Evolutionary conservation across 2,329 filamentous ascomycete genomes (phyloP).

Genomic region (Colletotrichum filicis): DNA sequence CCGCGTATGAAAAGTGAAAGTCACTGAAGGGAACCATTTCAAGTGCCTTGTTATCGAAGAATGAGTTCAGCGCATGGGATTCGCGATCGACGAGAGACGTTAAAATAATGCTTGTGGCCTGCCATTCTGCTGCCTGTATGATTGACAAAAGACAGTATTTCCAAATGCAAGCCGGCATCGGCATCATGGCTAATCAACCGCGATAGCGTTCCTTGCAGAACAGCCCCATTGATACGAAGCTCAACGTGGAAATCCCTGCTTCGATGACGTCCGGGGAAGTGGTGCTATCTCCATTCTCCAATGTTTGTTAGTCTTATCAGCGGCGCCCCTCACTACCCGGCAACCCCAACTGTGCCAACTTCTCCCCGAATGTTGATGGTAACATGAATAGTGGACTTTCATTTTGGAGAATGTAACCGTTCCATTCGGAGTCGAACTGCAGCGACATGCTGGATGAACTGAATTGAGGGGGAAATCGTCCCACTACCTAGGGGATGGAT

Average conservation of each 20-base stretch:
- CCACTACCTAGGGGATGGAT: conserved; percentile 3
- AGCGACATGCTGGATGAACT: conserved; percentile 10
- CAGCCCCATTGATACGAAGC: background rate
- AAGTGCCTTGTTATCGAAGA: too few relatives aligned
- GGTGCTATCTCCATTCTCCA: conserved; percentile 15
- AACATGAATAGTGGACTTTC: conserved; percentile 32
- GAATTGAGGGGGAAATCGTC: background rate
- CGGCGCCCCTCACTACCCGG: conserved; percentile 20
- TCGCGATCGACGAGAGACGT: background rate
- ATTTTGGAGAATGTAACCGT: conserved; percentile 29
- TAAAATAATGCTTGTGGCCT: background rate
- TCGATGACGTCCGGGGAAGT: conserved; percentile 5
- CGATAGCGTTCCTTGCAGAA: background rate
- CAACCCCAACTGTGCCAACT: conserved; percentile 1
- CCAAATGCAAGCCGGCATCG: background rate
- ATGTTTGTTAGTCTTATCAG: conserved; percentile 22
- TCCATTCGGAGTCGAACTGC: conserved; percentile 7
- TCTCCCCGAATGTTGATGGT: conserved; percentile 10
- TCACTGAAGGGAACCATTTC: too few relatives aligned
- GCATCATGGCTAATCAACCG: background rate
- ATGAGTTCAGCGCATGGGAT: too few relatives aligned
- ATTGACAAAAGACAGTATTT: background rate
- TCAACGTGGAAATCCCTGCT: background rate
- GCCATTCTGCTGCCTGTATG: background rate
- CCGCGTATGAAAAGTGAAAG: too few relatives aligned